Base-by-base conservation (phyloP, 441 rosid genomes). In the Pelargonium myrrhifolium region DNA sequence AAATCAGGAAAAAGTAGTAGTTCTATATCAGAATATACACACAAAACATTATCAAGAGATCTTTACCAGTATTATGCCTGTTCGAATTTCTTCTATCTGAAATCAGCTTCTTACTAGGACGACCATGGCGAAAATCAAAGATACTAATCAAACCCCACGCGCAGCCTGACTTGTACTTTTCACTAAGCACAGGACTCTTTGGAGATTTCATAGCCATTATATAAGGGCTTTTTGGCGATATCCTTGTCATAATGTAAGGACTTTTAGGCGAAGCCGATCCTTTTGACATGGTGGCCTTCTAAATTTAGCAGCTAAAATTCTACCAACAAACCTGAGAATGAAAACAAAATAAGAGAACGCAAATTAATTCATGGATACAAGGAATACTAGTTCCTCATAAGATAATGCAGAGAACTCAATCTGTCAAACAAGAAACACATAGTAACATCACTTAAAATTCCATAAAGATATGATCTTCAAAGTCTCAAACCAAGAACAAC, bases 131-230 rank as follows among this genome's bases (percentile, higher is more conserved):
- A 67, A 89, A 82, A 71, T 76, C 84, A 39, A 86, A 86, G 70
- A 86, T 79, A 31, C 78, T 77, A 45, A 85, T 79, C 37, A 89
- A 72, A 68, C 87, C 68, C 82, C 82, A 81, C 10, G 83, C 84
- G 55, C 96, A 87, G 71, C 89, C 84, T 14, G 96, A 85, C 82
- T 84, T 86, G 75, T 86, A 82, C 64, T 69, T 78, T 75, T 87
- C 90, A 67, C 79, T 82, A 42, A 79, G 26, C 51, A 76, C 75
- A 51, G 92, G 93, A 75, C 88, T 89, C 78, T 75, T 81, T 2
- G 86, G 90, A 64, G 80, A 68, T 59, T 76, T 63, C 58, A 79
- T 66, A 35, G 69, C 86, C 81, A 76, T 81, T 80, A 0, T 81
- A 78, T 70, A 58, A 58, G 62, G 35, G 62, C 62, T 58, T 22